Evolutionary conservation across 768 basidiomycete genomes (phyloP).

Genomic region (Boletus pseudopeckii): DNA sequence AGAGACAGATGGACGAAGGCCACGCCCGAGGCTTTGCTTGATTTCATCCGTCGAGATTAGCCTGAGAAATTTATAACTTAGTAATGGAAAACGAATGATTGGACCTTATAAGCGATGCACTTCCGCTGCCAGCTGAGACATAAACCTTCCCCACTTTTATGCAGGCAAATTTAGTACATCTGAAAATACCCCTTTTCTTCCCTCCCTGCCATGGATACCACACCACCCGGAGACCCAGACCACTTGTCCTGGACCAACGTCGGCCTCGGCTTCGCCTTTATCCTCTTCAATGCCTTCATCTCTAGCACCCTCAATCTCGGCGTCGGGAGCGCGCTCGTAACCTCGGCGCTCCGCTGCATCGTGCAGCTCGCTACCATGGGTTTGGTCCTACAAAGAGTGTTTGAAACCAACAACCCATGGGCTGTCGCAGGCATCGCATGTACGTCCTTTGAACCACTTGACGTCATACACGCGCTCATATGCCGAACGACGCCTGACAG

Average conservation of each 20-base stretch:
- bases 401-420: slow-evolving; percentile 72
- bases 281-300: slow-evolving; percentile 65
- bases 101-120: not conserved
- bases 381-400: slow-evolving; percentile 65
- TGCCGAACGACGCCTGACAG: slow-evolving; percentile 30
- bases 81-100: not conserved
- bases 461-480: not conserved
- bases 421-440: slow-evolving; percentile 70
- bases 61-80: not conserved
- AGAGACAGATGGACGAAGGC: slow-evolving; percentile 52
- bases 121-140: not conserved
- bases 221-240: slow-evolving; percentile 19
- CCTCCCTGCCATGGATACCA: slow-evolving; percentile 30
- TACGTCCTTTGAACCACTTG: slow-evolving; percentile 35
- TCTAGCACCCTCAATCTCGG: slow-evolving; percentile 66
- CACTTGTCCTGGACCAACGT: slow-evolving; percentile 72
- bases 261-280: slow-evolving; percentile 68
- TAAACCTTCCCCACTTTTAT: not conserved
- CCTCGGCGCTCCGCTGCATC: slow-evolving; percentile 70
- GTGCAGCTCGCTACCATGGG: slow-evolving; percentile 77
- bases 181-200: too few species aligned
- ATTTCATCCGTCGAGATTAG: slow-evolving; percentile 1
- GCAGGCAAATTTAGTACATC: too few species aligned
- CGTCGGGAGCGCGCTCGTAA: slow-evolving; percentile 62
- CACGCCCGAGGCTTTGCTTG: slow-evolving; percentile 42